Evolutionary conservation across 2,329 filamentous ascomycete genomes (phyloP), one percentile per base, ranked within the genome.

Genomic region (Cladosporium sp.): DNA sequence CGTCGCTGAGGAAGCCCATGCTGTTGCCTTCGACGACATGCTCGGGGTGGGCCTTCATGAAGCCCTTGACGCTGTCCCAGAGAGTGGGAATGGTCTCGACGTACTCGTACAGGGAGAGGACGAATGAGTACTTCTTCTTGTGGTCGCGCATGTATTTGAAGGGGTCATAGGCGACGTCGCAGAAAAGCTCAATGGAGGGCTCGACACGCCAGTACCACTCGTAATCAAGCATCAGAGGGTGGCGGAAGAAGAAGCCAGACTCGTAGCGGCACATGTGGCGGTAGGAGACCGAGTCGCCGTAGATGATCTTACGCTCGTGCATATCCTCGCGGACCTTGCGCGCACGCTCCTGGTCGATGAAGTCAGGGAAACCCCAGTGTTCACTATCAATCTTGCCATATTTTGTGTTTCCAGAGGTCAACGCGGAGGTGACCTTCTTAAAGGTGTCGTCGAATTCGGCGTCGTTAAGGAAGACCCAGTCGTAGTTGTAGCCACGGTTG

Each of bases 181-280:
- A 99, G 82, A 85, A 97, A 61, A 99, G 87, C 79, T 97, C 90
- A 71, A 99, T 86, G 75, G 90, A 94, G 67, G 94, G 94, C 81
- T 99, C 94, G 13, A 99, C 94, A 66, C 95, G 90, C 94, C 94
- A 99, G 83, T 99, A 99, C 84, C 91, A 99, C 72, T 99, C 94
- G 76, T 96, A 99, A 73, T 97, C 91, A 74, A 90, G 77, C 90
- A 99, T 92, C 65, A 97, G 78, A 28, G 85, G 83, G 74, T 99
- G 94, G 61, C 89, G 91, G 85, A 97, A 99, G 83, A 99, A 99
- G 82, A 99, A 99, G 37, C 94, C 94, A 7, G 93, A 97, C 77
- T 99, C 94, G 72, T 96, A 99, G 63, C 94, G 90, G 77, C 94
- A 99, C 94, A 99, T 99, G 80, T 99, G 95, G 62, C 94, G 87